Conservation (phyloP, 768 basidiomycete species). For the Psilocybe sp. region DNA sequence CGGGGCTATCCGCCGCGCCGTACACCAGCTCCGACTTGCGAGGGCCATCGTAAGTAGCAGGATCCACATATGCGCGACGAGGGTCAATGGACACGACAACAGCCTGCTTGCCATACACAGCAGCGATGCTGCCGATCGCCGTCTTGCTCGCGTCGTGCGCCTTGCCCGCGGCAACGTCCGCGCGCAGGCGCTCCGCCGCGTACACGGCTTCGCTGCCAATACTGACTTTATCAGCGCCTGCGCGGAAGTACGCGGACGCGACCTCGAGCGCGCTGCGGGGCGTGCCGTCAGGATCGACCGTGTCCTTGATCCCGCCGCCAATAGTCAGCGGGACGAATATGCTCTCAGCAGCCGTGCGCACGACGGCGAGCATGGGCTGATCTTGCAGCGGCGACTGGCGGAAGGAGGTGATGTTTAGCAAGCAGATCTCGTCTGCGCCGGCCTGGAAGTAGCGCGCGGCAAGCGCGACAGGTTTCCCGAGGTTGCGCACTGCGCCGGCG, state of each 20-base stretch:
- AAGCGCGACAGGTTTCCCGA: slow-evolving; percentile 94
- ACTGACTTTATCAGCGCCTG: slow-evolving; percentile 97
- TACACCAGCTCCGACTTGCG: slow-evolving; percentile 61
- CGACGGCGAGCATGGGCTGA: slow-evolving; percentile 98
- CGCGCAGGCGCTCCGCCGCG: slow-evolving; percentile 81
- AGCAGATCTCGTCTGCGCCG: slow-evolving; percentile 94
- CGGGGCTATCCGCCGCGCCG: slow-evolving; percentile 40
- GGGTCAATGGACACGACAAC: slow-evolving; percentile 98
- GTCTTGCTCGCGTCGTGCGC: slow-evolving; percentile 60
- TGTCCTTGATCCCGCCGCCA: slow-evolving; percentile 97
- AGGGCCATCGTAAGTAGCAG: slow-evolving; percentile 62
- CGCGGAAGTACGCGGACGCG: slow-evolving; percentile 93
- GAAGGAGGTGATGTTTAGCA: slow-evolving; percentile 99
- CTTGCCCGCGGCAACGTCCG: slow-evolving; percentile 28
- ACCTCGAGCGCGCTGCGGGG: slow-evolving; percentile 86
- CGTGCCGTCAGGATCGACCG: slow-evolving; percentile 93
- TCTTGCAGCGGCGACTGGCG: slow-evolving; percentile 92
- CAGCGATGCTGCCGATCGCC: slow-evolving; percentile 90
- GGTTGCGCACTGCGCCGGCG: slow-evolving; percentile 86
- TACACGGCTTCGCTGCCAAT: slow-evolving; percentile 96
- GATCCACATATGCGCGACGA: slow-evolving; percentile 76
- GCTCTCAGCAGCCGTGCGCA: slow-evolving; percentile 82
- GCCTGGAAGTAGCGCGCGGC: slow-evolving; percentile 81
- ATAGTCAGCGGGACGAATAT: slow-evolving; percentile 98
- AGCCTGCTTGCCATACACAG: slow-evolving; percentile 90